Evolutionary conservation across 805 yeast genomes (phyloP).

Genomic region (Kazachstania kunashirensis): DNA sequence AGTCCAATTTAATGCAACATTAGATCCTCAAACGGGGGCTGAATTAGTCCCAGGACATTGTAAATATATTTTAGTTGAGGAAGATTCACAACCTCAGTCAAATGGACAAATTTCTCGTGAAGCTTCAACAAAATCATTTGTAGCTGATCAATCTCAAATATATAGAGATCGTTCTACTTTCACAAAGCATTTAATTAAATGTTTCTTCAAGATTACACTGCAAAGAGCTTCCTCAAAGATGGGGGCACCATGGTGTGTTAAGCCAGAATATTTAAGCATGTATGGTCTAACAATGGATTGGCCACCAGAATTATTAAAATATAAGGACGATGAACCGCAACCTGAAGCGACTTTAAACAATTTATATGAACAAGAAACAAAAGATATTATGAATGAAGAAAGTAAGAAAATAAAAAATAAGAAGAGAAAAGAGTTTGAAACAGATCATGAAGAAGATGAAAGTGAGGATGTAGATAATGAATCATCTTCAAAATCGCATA

Average conservation of each 20-base stretch:
- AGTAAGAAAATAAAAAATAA: slow-evolving; percentile 6
- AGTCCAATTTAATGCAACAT: slow-evolving; percentile 56
- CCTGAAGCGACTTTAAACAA: background rate
- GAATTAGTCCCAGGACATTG: slow-evolving; percentile 43
- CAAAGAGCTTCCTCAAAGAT: slow-evolving; percentile 68
- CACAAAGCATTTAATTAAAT: slow-evolving; percentile 82
- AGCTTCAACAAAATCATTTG: slow-evolving; percentile 37
- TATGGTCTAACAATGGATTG: slow-evolving; percentile 29
- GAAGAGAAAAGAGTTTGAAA: slow-evolving; percentile 10
- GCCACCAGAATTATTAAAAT: slow-evolving; percentile 26
- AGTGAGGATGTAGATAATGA: background rate
- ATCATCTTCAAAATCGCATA: background rate
- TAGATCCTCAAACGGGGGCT: slow-evolving; percentile 29
- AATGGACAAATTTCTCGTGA: background rate
- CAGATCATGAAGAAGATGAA: background rate
- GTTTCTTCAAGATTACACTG: slow-evolving; percentile 65
- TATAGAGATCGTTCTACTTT: slow-evolving; percentile 76
- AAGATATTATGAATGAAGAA: slow-evolving; percentile 4
- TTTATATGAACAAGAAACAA: background rate
- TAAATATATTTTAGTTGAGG: slow-evolving; percentile 62
- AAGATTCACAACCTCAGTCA: slow-evolving; percentile 8
- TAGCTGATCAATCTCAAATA: slow-evolving; percentile 64
- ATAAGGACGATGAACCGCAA: slow-evolving; percentile 24
- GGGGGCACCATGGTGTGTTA: slow-evolving; percentile 96
- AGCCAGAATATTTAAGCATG: slow-evolving; percentile 44